Evolutionary conservation across 108 stramenopile species (phyloP).

Genomic region (Cyclotella baltica): DNA sequence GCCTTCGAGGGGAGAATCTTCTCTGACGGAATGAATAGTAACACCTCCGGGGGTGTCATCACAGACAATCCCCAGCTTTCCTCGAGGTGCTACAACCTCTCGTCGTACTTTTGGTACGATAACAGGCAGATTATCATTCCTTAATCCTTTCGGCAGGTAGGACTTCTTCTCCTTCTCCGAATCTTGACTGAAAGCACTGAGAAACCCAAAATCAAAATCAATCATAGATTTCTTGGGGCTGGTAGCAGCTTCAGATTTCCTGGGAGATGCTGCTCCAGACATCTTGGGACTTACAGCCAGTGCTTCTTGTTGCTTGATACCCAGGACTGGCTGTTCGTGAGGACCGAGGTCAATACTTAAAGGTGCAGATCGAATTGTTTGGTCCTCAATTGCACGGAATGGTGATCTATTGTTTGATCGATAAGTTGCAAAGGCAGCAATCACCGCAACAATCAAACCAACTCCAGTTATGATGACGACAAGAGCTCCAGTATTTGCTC

Average conservation of each 20-base stretch:
- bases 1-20: slow-evolving; percentile 69
- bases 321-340: neutral
- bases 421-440: neutral
- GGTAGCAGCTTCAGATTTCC: no score
- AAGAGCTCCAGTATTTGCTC: neutral
- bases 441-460: neutral
- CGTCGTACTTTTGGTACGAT: slow-evolving; percentile 50
- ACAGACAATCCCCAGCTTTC: slow-evolving; percentile 76
- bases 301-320: no score
- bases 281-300: no score
- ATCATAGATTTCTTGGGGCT: neutral
- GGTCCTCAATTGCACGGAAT: neutral
- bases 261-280: no score
- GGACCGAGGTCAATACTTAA: no score
- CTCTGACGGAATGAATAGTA: slow-evolving; percentile 75
- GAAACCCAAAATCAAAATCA: neutral
- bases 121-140: no score
- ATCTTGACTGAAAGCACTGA: neutral
- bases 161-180: neutral
- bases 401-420: neutral
- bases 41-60: slow-evolving; percentile 77
- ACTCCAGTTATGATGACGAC: slow-evolving; percentile 8
- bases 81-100: slow-evolving; percentile 76
- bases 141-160: neutral
- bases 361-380: neutral